phyloP scores from a whole-genome alignment of 805 yeast genomes.

The Saccharomycopsis oosterbeekiorum region DNA sequence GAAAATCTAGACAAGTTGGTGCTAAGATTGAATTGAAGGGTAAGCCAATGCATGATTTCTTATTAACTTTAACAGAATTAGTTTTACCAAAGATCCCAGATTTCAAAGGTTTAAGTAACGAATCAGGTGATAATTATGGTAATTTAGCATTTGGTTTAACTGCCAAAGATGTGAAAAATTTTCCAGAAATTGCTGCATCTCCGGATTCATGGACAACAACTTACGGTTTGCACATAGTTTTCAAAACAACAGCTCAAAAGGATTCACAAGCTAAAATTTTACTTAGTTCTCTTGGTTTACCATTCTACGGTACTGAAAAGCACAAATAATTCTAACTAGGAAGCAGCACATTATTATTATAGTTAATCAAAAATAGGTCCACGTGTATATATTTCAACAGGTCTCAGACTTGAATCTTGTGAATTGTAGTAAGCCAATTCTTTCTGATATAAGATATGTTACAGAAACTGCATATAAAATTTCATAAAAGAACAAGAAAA shows the following conservation, averaged over 20 bases:
- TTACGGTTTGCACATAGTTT: conserved; percentile 75
- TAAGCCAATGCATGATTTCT: conserved; percentile 73
- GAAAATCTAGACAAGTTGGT: conserved; percentile 87
- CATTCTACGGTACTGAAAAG: conserved; percentile 52
- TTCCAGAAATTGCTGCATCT: conserved; percentile 90
- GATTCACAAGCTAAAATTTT: conserved; percentile 84
- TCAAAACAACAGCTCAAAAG: conserved; percentile 82
- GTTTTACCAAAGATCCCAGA: conserved; percentile 91
- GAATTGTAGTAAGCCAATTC: not conserved
- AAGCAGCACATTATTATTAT: not conserved
- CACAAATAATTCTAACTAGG: not conserved
- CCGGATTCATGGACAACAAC: conserved; percentile 83
- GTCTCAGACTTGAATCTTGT: not conserved
- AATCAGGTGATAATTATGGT: conserved; percentile 76
- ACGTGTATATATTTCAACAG: not conserved
- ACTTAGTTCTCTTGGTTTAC: conserved; percentile 72
- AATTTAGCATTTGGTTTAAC: conserved; percentile 77
- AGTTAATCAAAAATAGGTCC: not conserved
- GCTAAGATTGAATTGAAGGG: conserved; percentile 75
- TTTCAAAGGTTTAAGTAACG: conserved; percentile 63
- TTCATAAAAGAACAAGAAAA: too few relatives aligned
- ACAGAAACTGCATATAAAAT: too few relatives aligned
- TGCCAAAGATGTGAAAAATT: conserved; percentile 64
- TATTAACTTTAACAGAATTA: conserved; percentile 78
- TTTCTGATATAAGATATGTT: too few relatives aligned